Conservation (phyloP, 139 green algal species). For the Tetradesmus obliquus region DNA sequence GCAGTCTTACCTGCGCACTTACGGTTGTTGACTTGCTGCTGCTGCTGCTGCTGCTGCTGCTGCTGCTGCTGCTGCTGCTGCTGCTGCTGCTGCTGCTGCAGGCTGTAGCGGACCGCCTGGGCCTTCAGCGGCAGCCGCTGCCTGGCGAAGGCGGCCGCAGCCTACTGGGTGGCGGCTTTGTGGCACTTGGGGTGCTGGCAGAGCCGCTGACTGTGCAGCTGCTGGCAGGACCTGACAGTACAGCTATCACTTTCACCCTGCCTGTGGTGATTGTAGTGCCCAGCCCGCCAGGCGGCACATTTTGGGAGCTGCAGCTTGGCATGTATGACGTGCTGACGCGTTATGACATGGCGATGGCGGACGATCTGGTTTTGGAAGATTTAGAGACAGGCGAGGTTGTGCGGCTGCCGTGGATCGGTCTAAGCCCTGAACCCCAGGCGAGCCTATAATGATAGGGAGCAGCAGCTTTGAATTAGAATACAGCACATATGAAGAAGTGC, state of each 20-base stretch:
- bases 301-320: not conserved
- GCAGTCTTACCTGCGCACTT: no score
- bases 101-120: not conserved
- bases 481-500: not conserved
- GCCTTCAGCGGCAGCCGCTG: not conserved
- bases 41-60: no score
- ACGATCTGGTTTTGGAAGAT: not conserved
- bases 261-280: not conserved
- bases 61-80: not conserved
- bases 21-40: no score
- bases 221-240: not conserved
- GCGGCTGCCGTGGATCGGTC: not conserved
- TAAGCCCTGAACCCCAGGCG: not conserved
- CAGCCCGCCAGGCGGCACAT: not conserved
- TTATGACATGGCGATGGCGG: not conserved
- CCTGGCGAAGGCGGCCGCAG: no score
- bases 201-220: not conserved
- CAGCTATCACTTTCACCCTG: not conserved
- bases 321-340: not conserved
- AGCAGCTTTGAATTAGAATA: not conserved
- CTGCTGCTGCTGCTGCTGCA: not conserved
- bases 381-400: not conserved
- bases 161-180: not conserved
- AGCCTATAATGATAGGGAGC: not conserved
- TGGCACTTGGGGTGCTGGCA: not conserved